Conservation (phyloP, 805 yeast genomes). For the Ogataea minuta region DNA sequence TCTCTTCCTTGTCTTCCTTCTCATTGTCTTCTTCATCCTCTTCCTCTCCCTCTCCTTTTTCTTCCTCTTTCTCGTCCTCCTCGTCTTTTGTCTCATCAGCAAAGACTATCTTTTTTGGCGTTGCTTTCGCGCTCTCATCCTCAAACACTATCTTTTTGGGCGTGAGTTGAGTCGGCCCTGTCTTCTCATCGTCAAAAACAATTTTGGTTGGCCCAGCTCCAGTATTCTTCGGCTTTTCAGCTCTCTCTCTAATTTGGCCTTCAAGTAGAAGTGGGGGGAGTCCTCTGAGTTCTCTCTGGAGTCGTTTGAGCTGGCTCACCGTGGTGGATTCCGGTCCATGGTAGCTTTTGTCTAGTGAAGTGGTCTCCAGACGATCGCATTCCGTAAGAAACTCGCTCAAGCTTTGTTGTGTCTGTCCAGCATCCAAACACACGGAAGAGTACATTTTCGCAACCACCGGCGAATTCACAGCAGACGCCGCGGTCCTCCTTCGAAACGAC, state of each 20-base stretch:
- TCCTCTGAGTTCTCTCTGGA: slow-evolving; percentile 38
- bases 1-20: slow-evolving; percentile 14
- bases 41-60: slow-evolving; percentile 1
- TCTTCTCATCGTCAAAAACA: slow-evolving; percentile 17
- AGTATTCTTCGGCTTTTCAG: slow-evolving; percentile 25
- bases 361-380: slow-evolving; percentile 20
- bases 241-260: slow-evolving; percentile 11
- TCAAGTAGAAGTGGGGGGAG: slow-evolving; percentile 36
- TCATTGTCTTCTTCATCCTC: slow-evolving; percentile 5
- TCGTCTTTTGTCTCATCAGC: slow-evolving; percentile 8
- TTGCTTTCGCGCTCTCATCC: slow-evolving; percentile 7
- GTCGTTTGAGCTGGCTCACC: slow-evolving; percentile 35
- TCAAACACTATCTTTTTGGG: slow-evolving; percentile 23
- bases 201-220: slow-evolving; percentile 14
- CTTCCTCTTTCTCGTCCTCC: slow-evolving; percentile 2
- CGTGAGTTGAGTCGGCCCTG: neutral
- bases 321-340: slow-evolving; percentile 29
- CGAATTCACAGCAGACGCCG: slow-evolving; percentile 44
- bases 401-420: slow-evolving; percentile 25
- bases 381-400: slow-evolving; percentile 28
- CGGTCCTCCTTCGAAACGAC: slow-evolving; percentile 40
- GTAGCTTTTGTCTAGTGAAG: slow-evolving; percentile 16
- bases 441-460: slow-evolving; percentile 43
- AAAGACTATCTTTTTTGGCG: slow-evolving; percentile 13
- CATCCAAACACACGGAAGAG: slow-evolving; percentile 15